Evolutionary conservation across 768 basidiomycete genomes (phyloP), one percentile per base, ranked within the genome.

Genomic region (Psilocybe azurescens): DNA sequence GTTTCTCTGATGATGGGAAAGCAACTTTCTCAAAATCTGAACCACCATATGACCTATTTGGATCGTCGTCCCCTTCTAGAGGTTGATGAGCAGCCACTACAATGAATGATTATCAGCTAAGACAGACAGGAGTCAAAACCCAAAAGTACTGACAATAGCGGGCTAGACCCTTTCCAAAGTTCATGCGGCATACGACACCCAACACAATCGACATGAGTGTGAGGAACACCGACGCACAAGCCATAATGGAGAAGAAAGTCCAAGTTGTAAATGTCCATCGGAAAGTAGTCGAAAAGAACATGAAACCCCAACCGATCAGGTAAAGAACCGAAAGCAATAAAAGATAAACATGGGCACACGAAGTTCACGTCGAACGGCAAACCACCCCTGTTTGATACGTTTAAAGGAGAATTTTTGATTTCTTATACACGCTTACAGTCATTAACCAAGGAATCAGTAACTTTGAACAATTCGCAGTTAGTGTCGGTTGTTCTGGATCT

Each of bases 131-230:
- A 33, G 20, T 32, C n/a, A 55, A 29, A 2, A 14, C 11, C 47
- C 4, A 32, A 20, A 38, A 54, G 32, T 6, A 77, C 90, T 76
- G 64, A 93, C 91, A 76, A 72, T 89, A 88, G 20, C 81, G 82
- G 59, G 81, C 74, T 60, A 94, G 77, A 24, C 91, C 91, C 72
- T 89, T 91, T 60, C 88, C 89, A 67, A 93, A 93, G 77, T 93
- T 93, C 68, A 85, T 71, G 38, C 87, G 82, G 71, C 91, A 93
- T 63, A 88, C 65, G 38, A 91, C 67, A 3, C 89, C 92, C 51
- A 93, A 70, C 58, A 87, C 65, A 66, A 91, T 79, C 0, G 86
- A 80, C 28, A 79, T 53, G 14, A 87, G 60, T 1, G 85, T 83
- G 50, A 94, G 78, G 56, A 82, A 67, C 11, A 87, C 85, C 0